Percentiles rank a stretch among this genome's conserved stretches.
Evolutionary conservation across 2,329 filamentous ascomycete species (phyloP).

Genomic region (Ilyonectria destructans): DNA sequence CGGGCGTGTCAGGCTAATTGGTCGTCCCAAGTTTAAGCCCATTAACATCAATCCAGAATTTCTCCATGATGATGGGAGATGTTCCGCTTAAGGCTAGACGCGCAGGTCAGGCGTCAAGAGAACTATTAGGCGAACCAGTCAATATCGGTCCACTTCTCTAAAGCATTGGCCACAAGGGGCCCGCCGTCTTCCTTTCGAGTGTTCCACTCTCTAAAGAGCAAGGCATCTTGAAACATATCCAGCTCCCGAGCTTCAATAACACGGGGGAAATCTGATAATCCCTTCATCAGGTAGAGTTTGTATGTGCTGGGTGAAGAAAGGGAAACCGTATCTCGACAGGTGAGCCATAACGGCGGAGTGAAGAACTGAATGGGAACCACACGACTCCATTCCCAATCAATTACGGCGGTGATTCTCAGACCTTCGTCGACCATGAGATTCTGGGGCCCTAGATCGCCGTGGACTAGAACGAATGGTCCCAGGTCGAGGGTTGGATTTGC

Average conservation of each 20-base stretch:
- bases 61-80: too few species aligned
- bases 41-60: too few species aligned
- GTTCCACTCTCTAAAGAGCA: constrained; percentile 23
- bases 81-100: too few species aligned
- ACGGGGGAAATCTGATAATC: background rate
- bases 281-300: background rate
- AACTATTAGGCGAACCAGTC: constrained; percentile 2
- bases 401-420: constrained; percentile 28
- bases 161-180: constrained; percentile 10
- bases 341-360: constrained; percentile 36
- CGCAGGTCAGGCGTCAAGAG: too few species aligned
- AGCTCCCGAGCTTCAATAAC: constrained; percentile 2
- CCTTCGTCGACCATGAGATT: constrained; percentile 42
- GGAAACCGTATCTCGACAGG: background rate
- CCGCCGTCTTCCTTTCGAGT: background rate
- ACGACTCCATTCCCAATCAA: constrained; percentile 45
- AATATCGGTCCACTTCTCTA: constrained; percentile 8
- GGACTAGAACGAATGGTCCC: constrained; percentile 46
- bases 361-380: constrained; percentile 41
- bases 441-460: constrained; percentile 44
- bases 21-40: too few species aligned
- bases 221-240: background rate
- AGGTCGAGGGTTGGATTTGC: constrained; percentile 20
- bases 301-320: background rate
- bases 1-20: too few species aligned